Base-by-base conservation (phyloP, 306 rosid genomes). In the Prinsepia uniflora region DNA sequence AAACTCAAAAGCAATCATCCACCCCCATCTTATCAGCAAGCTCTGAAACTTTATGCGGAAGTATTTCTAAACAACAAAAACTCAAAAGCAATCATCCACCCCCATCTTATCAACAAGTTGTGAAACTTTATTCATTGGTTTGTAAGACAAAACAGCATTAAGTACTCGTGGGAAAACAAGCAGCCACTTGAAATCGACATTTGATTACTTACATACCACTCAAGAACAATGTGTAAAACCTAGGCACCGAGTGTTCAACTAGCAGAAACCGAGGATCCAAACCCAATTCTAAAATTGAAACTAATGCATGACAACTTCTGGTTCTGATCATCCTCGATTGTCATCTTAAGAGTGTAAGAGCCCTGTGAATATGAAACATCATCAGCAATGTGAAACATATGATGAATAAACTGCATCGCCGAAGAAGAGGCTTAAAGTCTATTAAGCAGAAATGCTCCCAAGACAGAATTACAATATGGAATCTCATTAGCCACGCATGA, bases 251-350 rank as follows among this genome's bases (percentile, higher is more conserved):
- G 67, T 43, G 59, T 77, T 86, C 72, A 85, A 68, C 72, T 50
- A 61, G 69, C 77, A 47, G 87, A 79, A 40, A 76, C 63, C 2
- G 20, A 5, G 36, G 88, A 75, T 55, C 84, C 54, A 24, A 85
- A 13, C 67, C 71, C 80, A 15, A 90, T 85, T 69, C 80, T 90
- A 68, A 92, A 90, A 43, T 81, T 75, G 73, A 92, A 92, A 77
- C 43, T 83, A 18, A 90, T 82, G 84, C 98, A 90, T 56, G 91
- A 85, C 77, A 92, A 75, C 71, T 59, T 77, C 15, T 63, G 63
- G 7, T 75, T 54, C 0, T 75, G 65, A 18, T 64, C 46, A 73
- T 78, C 76, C 82, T 76, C 63, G 67, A 92, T 40, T 24, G 78
- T 84, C 91, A 90, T 86, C 80, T 72, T 86, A 45, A 90, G 83